A percentile compares a stretch with the other conserved stretches of the same genome.
Conservation (phyloP, 2,329 filamentous ascomycete species). For the Tolypocladium amazonense region DNA sequence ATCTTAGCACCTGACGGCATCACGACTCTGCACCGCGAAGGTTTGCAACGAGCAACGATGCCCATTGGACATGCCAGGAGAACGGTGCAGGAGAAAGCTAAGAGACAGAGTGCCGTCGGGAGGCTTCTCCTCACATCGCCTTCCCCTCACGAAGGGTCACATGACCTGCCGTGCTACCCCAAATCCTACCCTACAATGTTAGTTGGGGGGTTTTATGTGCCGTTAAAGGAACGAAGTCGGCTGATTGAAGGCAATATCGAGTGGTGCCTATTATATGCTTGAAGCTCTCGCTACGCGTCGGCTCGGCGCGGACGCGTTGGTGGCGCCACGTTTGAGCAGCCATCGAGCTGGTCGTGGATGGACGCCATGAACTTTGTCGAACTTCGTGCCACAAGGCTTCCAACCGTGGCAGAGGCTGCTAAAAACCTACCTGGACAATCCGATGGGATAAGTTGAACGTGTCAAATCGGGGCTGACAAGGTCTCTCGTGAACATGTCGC, state of each 20-base stretch:
- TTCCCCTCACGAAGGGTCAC: conserved; percentile 21
- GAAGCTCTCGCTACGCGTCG: neutral
- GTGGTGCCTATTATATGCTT: neutral
- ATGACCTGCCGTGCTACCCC: conserved; percentile 15
- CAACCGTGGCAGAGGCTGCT: neutral
- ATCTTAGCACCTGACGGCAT: neutral
- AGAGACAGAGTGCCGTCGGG: neutral
- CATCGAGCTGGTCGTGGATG: neutral
- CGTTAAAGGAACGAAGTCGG: neutral
- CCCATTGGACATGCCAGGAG: neutral
- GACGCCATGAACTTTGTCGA: neutral
- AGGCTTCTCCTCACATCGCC: conserved; percentile 5
- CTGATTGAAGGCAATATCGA: neutral
- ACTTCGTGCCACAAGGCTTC: neutral
- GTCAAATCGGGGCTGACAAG: neutral
- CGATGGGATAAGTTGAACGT: neutral
- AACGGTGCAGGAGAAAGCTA: neutral
- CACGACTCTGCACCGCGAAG: neutral
- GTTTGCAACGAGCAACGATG: neutral
- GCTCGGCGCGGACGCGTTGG: neutral
- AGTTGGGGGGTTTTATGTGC: neutral
- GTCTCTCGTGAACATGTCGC: neutral
- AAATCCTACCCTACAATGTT: conserved; percentile 4
- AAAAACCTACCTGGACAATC: neutral
- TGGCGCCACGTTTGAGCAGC: neutral